Evolutionary conservation across 306 rosid genomes (phyloP).

Genomic region (Hippophae rhamnoides): DNA sequence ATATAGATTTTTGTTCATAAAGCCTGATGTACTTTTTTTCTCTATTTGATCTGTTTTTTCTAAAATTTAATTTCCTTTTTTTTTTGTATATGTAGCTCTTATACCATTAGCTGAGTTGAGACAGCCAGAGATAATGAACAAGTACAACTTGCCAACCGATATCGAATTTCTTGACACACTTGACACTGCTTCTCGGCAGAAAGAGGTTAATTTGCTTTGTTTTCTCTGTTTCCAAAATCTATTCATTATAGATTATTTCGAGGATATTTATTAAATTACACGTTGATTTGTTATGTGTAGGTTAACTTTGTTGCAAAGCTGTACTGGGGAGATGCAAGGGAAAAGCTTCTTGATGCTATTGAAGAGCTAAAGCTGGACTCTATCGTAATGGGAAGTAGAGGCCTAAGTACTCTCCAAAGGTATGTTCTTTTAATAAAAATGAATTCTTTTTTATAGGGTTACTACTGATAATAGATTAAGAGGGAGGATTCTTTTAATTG

Average conservation of each 20-base stretch:
- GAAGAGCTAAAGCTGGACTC: constrained; percentile 76
- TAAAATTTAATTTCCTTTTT: neutral
- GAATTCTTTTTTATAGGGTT: neutral
- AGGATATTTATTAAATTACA: neutral
- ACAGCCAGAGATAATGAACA: constrained; percentile 37
- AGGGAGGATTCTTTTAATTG: neutral
- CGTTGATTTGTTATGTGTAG: constrained; percentile 20
- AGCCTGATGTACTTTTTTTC: neutral
- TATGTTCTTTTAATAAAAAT: neutral
- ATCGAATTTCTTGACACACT: constrained; percentile 63
- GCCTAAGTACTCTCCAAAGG: constrained; percentile 63
- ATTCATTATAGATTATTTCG: neutral
- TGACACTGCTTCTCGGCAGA: constrained; percentile 58
- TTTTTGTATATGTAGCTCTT: constrained; percentile 37
- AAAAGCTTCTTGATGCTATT: constrained; percentile 62
- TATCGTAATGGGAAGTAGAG: constrained; percentile 93
- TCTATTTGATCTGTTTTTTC: constrained; percentile 3
- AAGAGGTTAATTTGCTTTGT: constrained; percentile 37
- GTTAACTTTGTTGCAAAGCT: constrained; percentile 47
- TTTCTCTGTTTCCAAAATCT: neutral
- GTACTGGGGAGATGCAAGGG: constrained; percentile 94
- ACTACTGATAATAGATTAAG: neutral
- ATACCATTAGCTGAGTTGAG: constrained; percentile 63
- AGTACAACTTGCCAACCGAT: constrained; percentile 46
- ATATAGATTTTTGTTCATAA: neutral